Base-by-base conservation (phyloP, 2,329 filamentous ascomycete species). In the Parasarocladium wereldwijsianum region DNA sequence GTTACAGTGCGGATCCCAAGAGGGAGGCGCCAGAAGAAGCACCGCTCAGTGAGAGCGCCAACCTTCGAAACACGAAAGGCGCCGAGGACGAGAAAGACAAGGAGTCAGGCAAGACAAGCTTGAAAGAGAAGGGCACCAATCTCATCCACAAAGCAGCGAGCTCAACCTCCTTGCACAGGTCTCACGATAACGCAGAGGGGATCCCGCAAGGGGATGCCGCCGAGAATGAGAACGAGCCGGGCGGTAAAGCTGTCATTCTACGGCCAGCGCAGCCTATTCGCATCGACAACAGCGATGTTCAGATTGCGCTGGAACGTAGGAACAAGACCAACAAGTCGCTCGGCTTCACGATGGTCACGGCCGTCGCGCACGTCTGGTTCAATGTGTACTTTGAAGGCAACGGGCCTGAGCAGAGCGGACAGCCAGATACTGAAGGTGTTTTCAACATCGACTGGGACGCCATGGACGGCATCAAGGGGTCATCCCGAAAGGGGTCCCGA, bases 401-500 rank as follows among this genome's bases (percentile, higher is more conserved):
- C 13, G 79, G 80, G 0, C 75, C 78, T 0, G 79, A 85, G 44
- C 63, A 74, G 24, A 52, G 58, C 17, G 82, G 80, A 15, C 56
- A 62, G 11, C 63, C 82, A 0, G 66, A 79, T 28, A 66, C 76
- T 24, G 80, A 67, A 8, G 87, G 69, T 8, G 58, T 72, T 3
- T 73, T 73, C 29, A 53, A 58, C 34, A 65, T 73, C 17, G 62
- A 64, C 1, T 73, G 69, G 69, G 66, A 71, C 22, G 60, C 62
- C 32, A 81, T 98, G 72, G 90, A 98, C 42, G 90, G 90, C 3
- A 86, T 98, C 51, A 94, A 94, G 50, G 90, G 90, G 1, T 86
- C 79, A 4, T 73, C 66, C 14, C 68, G 76, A 18, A 93, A 93
- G 49, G 90, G 90, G 0, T 78, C 78, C 1, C 66, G 76, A 24